These are phyloP conservation scores for Penicillium sp. DNA, from an alignment of 2,329 filamentous ascomycete species.

Conservation along the genomic window DNA sequence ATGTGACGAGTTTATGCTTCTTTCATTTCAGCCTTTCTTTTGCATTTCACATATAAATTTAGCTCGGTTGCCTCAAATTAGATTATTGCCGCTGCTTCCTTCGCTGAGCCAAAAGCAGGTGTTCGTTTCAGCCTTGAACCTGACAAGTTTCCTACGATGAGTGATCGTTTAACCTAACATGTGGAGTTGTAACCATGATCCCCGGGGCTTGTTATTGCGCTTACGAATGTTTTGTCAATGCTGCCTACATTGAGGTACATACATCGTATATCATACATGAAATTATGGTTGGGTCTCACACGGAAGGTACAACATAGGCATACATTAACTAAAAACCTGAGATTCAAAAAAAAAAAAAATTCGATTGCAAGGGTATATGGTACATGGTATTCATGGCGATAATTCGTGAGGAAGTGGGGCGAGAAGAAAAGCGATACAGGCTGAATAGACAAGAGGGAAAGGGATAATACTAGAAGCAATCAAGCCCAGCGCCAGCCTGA, in stretches of 20 bases:
- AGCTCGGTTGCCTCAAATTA: neutral
- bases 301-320: too few relatives aligned
- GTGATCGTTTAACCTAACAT: neutral
- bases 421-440: neutral
- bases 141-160: neutral
- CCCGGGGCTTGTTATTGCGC: too few relatives aligned
- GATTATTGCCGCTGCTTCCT: slow-evolving; percentile 10
- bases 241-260: too few relatives aligned
- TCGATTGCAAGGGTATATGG: slow-evolving; percentile 3
- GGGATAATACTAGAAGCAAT: neutral
- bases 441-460: neutral
- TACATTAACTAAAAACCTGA: neutral
- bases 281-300: too few relatives aligned
- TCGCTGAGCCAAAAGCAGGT: slow-evolving; percentile 2
- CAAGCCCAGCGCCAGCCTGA: slow-evolving; percentile 44
- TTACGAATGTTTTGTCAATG: too few relatives aligned
- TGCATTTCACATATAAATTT: slow-evolving; percentile 17
- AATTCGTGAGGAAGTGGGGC: neutral
- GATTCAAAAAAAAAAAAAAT: neutral
- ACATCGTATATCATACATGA: too few relatives aligned
- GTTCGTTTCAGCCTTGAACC: neutral
- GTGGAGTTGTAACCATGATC: neutral
- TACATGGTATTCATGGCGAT: neutral
- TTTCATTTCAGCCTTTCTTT: slow-evolving; percentile 8
- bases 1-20: slow-evolving; percentile 17